These are phyloP conservation scores for Circinella umbellata DNA, from an alignment of 371 early-diverging fungal genomes.

Conservation along the genomic window DNA sequence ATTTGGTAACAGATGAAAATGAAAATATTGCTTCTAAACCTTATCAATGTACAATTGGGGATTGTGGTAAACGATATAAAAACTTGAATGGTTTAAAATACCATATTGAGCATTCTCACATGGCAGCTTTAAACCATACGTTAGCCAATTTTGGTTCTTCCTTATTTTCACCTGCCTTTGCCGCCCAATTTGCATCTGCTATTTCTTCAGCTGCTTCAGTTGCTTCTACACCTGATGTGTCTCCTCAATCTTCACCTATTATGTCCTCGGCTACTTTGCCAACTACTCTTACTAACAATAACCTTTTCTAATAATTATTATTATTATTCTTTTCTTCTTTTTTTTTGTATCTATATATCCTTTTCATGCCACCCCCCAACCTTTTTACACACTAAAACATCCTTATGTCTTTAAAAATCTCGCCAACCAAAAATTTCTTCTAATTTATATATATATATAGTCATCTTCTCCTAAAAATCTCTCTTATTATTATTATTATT, in stretches of 20 bases:
- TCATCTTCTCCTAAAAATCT: no score
- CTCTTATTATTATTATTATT: no score
- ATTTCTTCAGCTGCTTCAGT: conserved; percentile 15
- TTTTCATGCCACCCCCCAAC: background rate
- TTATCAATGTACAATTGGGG: conserved; percentile 59
- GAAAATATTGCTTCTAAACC: conserved; percentile 74
- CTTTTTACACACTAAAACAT: no score
- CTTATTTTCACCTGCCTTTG: conserved; percentile 31
- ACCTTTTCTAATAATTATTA: conserved; percentile 19
- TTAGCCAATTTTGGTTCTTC: conserved; percentile 51
- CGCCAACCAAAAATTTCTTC: no score
- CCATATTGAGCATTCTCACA: conserved; percentile 90
- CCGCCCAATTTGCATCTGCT: conserved; percentile 18
- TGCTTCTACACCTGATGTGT: conserved; percentile 17
- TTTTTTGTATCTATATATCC: conserved; percentile 15
- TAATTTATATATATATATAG: no score
- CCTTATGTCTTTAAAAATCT: background rate
- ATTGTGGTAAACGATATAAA: conserved; percentile 54
- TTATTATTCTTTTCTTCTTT: background rate
- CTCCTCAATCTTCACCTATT: conserved; percentile 24
- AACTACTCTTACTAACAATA: background rate
- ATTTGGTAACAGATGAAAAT: conserved; percentile 46
- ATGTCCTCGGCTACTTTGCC: conserved; percentile 23
- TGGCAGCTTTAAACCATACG: conserved; percentile 54
- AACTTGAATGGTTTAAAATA: conserved; percentile 98